Evolutionary conservation across 345 rosid genomes (phyloP).

Genomic region (Gossypium stocksii): DNA sequence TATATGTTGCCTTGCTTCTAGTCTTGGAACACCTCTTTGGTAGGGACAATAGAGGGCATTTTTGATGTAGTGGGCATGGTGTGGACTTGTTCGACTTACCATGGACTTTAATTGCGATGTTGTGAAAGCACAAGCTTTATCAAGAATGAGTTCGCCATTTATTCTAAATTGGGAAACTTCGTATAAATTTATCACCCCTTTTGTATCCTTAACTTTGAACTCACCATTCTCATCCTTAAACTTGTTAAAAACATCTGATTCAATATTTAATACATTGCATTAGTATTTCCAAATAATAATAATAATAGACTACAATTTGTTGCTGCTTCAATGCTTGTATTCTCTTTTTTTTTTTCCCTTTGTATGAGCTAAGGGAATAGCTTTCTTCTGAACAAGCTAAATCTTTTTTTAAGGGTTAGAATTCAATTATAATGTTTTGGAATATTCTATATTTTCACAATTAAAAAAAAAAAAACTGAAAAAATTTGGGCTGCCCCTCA

Average conservation of each 20-base stretch:
- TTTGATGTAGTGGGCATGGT: not conserved
- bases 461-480: too few relatives aligned
- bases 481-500: too few relatives aligned
- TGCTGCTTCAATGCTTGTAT: too few relatives aligned
- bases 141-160: not conserved
- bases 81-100: not conserved
- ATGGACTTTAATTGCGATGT: not conserved
- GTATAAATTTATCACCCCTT: not conserved
- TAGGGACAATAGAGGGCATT: not conserved
- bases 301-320: too few relatives aligned
- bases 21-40: not conserved
- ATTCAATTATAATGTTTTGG: too few relatives aligned
- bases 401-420: too few relatives aligned
- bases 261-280: too few relatives aligned
- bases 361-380: too few relatives aligned
- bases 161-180: not conserved
- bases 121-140: not conserved
- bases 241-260: not conserved
- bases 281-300: too few relatives aligned
- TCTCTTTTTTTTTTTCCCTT: too few relatives aligned
- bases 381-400: too few relatives aligned
- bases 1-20: not conserved
- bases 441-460: too few relatives aligned
- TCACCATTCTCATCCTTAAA: not conserved
- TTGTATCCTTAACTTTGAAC: not conserved